These are phyloP conservation scores for Arabidopsis lyrata DNA, from an alignment of 441 rosid genomes.

Conservation along the genomic window DNA sequence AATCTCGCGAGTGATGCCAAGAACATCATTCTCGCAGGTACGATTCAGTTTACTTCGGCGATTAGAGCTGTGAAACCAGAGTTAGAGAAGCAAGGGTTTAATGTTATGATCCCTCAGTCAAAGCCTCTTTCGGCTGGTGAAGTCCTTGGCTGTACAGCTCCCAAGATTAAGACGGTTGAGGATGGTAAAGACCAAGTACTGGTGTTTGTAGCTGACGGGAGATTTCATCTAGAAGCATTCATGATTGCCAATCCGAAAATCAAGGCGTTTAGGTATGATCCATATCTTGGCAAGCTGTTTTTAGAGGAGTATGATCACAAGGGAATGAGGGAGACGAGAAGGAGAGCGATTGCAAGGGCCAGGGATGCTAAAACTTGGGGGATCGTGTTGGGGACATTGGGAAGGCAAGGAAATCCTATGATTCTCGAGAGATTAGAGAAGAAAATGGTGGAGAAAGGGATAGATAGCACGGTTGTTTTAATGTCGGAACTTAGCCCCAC, in stretches of 20 bases:
- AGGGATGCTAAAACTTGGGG: slow-evolving; percentile 71
- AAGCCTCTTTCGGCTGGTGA: slow-evolving; percentile 91
- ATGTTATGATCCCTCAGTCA: slow-evolving; percentile 85
- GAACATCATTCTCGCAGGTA: slow-evolving; percentile 71
- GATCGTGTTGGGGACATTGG: slow-evolving; percentile 87
- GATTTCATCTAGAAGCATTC: slow-evolving; percentile 92
- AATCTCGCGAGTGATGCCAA: slow-evolving; percentile 47
- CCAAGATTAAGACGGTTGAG: slow-evolving; percentile 47
- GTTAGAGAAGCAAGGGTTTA: slow-evolving; percentile 68
- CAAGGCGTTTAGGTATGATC: slow-evolving; percentile 83
- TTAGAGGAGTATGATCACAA: slow-evolving; percentile 93
- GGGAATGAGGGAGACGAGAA: slow-evolving; percentile 91
- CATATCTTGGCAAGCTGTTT: slow-evolving; percentile 80
- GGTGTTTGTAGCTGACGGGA: slow-evolving; percentile 92
- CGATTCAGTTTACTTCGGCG: slow-evolving; percentile 85
- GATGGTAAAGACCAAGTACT: slow-evolving; percentile 49
- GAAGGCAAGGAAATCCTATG: slow-evolving; percentile 95
- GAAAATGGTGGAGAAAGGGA: slow-evolving; percentile 75
- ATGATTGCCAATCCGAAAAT: slow-evolving; percentile 92
- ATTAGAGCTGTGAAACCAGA: slow-evolving; percentile 81
- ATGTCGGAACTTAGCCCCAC: slow-evolving; percentile 91
- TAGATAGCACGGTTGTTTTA: slow-evolving; percentile 63
- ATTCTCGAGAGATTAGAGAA: slow-evolving; percentile 79
- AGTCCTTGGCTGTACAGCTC: slow-evolving; percentile 88
- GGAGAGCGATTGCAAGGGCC: slow-evolving; percentile 59